phyloP scores from a whole-genome alignment of 108 stramenopile species.

The Poteriospumella lacustris region DNA sequence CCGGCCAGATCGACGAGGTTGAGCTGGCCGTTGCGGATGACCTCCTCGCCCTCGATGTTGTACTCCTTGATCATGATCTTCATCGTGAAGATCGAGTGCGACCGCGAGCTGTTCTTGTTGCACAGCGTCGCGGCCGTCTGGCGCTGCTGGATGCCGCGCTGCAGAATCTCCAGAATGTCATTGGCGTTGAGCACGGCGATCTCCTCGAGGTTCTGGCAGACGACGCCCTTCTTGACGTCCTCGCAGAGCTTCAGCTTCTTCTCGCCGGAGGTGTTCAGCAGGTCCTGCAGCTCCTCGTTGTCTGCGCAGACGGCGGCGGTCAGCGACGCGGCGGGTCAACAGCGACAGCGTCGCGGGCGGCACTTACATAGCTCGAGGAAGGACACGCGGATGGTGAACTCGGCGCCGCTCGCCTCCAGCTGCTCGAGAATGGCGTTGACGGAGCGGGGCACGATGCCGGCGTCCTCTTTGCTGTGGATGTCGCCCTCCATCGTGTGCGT shows the following conservation, averaged over 20 bases:
- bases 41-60: conserved; percentile 54
- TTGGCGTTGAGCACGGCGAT: conserved; percentile 37
- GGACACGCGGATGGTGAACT: conserved; percentile 58
- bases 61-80: conserved; percentile 61
- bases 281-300: background rate
- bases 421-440: conserved; percentile 53
- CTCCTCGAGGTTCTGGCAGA: conserved; percentile 57
- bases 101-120: conserved; percentile 51
- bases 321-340: background rate
- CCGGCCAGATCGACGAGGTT: conserved; percentile 67
- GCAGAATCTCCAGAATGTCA: conserved; percentile 51
- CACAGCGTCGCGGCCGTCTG: conserved; percentile 58
- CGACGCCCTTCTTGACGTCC: conserved; percentile 40
- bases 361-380: conserved; percentile 63
- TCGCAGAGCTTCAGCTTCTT: conserved; percentile 11
- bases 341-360: conserved; percentile 1
- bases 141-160: conserved; percentile 50
- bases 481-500: conserved; percentile 61
- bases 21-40: conserved; percentile 57
- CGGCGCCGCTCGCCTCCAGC: conserved; percentile 49
- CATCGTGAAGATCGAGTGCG: conserved; percentile 58
- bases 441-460: conserved; percentile 59
- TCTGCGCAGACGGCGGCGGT: background rate
- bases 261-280: conserved; percentile 1
- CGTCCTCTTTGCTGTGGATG: conserved; percentile 38